phyloP scores from a whole-genome alignment of 192 early-diverging fungal species.

The Dimargaris verticillata region DNA sequence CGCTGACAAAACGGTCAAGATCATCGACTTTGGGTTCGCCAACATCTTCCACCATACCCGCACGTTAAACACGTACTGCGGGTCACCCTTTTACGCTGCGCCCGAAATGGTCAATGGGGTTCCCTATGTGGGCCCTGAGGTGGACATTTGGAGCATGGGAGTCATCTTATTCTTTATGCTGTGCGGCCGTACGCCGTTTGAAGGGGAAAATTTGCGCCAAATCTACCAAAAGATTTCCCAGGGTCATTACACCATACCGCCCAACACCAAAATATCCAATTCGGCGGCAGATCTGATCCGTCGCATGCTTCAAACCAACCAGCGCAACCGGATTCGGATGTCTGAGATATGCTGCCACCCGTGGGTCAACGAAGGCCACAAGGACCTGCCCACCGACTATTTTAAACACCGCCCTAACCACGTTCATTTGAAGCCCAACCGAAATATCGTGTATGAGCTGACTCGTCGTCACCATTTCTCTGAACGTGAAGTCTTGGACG shows the following conservation, averaged over 20 bases:
- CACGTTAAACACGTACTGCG: conserved; percentile 34
- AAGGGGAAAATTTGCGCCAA: conserved; percentile 68
- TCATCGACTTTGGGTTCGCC: conserved; percentile 82
- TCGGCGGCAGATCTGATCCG: conserved; percentile 43
- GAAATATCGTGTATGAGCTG: not conserved
- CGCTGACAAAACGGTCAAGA: conserved; percentile 48
- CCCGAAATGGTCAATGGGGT: conserved; percentile 74
- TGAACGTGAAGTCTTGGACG: conserved; percentile 3
- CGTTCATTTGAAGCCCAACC: not conserved
- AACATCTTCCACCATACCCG: conserved; percentile 41
- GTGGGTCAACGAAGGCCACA: conserved; percentile 66
- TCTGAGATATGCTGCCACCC: conserved; percentile 49
- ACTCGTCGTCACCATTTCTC: not conserved
- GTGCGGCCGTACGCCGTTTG: conserved; percentile 73
- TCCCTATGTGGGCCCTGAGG: conserved; percentile 69
- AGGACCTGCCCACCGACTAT: conserved; percentile 41
- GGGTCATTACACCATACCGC: conserved; percentile 41
- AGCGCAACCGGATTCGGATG: conserved; percentile 45
- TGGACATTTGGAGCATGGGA: conserved; percentile 79
- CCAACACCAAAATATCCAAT: conserved; percentile 24
- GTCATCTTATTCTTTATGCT: conserved; percentile 72
- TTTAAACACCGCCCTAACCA: conserved; percentile 33
- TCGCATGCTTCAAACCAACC: conserved; percentile 57
- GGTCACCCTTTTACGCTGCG: conserved; percentile 66
- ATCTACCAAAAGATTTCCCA: conserved; percentile 68